Evolutionary conservation across 148 eudicot genomes (phyloP).

Genomic region (Beta vulgaris): DNA sequence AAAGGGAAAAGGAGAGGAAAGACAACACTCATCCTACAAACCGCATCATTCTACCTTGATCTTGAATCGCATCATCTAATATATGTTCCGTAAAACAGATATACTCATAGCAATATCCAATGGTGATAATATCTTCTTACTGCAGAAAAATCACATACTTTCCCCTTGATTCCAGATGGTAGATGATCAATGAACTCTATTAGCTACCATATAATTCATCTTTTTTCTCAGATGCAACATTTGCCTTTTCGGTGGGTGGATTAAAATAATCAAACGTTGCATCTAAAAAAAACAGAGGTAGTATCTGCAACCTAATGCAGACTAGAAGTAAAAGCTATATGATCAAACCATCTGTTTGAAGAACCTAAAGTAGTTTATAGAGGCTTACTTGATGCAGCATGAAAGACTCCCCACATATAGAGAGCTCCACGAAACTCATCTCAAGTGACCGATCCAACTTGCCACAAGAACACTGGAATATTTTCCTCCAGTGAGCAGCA

Average conservation of each 20-base stretch:
- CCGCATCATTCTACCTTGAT: background rate
- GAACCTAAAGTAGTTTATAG: background rate
- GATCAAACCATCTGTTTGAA: background rate
- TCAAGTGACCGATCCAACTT: slow-evolving; percentile 61
- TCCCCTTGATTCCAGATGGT: background rate
- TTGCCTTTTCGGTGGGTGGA: too few relatives aligned
- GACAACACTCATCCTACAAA: background rate
- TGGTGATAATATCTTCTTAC: background rate
- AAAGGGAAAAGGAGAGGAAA: background rate
- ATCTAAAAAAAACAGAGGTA: too few relatives aligned
- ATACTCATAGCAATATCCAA: background rate
- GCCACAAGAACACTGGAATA: slow-evolving; percentile 74
- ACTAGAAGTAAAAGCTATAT: background rate
- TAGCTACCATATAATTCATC: background rate
- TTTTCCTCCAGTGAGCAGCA: slow-evolving; percentile 84
- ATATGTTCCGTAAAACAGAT: background rate
- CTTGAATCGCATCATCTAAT: background rate
- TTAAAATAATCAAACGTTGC: too few relatives aligned
- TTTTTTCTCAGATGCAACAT: too few relatives aligned
- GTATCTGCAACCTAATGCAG: slow-evolving; percentile 3
- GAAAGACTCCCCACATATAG: slow-evolving; percentile 93
- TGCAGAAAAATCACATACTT: background rate
- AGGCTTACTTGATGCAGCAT: slow-evolving; percentile 95
- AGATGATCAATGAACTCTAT: background rate
- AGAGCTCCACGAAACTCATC: slow-evolving; percentile 55